Evolutionary conservation across 805 yeast species (phyloP), one percentile per base, ranked within the genome.

Genomic region (Nakazawaea siamensis): DNA sequence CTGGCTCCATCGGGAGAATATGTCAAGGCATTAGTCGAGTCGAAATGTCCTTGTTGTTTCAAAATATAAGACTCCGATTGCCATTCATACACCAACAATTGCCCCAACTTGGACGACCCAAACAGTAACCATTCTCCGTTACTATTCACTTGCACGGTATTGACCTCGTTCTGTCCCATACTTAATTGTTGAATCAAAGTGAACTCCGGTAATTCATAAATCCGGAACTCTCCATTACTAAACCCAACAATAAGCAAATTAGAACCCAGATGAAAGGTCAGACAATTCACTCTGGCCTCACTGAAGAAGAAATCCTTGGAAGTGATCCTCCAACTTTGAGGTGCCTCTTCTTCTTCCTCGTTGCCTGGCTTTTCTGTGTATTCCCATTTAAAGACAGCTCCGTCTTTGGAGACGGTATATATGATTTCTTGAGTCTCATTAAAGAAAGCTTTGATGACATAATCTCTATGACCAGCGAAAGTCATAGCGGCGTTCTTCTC

Each of bases 111-210:
- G 23, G 86, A 61, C 0, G 97, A 87, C 4, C 98, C 98, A 56
- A 92, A 84, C 0, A 96, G 95, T 21, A 92, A 64, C 98, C 98
- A 92, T 56, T 92, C 98, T 23, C 98, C 98, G 5, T 88, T 65
- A 2, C 66, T 58, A 54, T 90, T 92, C 25, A 92, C 71, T 9
- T 76, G 58, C 3, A 92, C 90, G 2, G 87, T 78, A 51, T 83
- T 86, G 18, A 92, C 81, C 3, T 88, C 79, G 48, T 86, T 80
- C 50, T 85, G 94, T 2, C 97, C 95, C 80, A 92, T 85, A 18
- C 88, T 77, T 36, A 92, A 65, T 48, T 80, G 92, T 56, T 92
- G 98, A 15, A 92, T 64, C 55, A 84, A 54, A 23, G 74, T 74
- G 57, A 86, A 85, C 2, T 71, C 73, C 2, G 95, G 95, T 34